Conservation (phyloP, 441 rosid genomes). For the Sinapis alba region DNA sequence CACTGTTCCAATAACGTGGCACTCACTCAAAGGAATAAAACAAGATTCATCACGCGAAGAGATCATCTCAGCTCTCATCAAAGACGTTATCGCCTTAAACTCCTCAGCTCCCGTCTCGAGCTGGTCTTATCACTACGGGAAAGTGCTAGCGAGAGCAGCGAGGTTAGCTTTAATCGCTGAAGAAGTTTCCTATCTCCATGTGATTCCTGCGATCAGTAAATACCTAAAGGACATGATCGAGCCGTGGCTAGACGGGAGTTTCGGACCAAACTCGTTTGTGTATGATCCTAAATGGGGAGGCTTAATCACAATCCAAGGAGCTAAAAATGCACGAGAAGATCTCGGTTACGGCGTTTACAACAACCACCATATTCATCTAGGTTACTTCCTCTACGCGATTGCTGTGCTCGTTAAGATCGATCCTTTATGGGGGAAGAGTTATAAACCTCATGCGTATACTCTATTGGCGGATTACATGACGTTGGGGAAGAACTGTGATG, state of each 20-base stretch:
- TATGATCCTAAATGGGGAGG: slow-evolving; percentile 93
- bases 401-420: slow-evolving; percentile 85
- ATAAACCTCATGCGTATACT: slow-evolving; percentile 76
- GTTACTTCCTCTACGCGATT: slow-evolving; percentile 82
- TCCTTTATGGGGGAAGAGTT: slow-evolving; percentile 80
- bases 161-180: slow-evolving; percentile 88
- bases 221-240: slow-evolving; percentile 73
- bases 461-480: slow-evolving; percentile 87
- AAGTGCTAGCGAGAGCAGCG: slow-evolving; percentile 84
- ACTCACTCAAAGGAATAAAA: slow-evolving; percentile 64
- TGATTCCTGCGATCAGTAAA: slow-evolving; percentile 61
- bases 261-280: slow-evolving; percentile 69
- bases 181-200: slow-evolving; percentile 68
- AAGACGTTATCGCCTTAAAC: slow-evolving; percentile 65
- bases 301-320: slow-evolving; percentile 70
- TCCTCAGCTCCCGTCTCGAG: slow-evolving; percentile 51
- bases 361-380: slow-evolving; percentile 81
- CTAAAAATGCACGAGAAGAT: slow-evolving; percentile 69
- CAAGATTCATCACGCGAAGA: slow-evolving; percentile 53
- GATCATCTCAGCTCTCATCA: slow-evolving; percentile 62
- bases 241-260: slow-evolving; percentile 86
- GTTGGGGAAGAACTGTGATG: slow-evolving; percentile 39
- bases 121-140: slow-evolving; percentile 78
- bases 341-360: slow-evolving; percentile 80
- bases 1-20: slow-evolving; percentile 81